Evolutionary conservation across 768 basidiomycete genomes (phyloP).

Genomic region (Trametes coccinea): DNA sequence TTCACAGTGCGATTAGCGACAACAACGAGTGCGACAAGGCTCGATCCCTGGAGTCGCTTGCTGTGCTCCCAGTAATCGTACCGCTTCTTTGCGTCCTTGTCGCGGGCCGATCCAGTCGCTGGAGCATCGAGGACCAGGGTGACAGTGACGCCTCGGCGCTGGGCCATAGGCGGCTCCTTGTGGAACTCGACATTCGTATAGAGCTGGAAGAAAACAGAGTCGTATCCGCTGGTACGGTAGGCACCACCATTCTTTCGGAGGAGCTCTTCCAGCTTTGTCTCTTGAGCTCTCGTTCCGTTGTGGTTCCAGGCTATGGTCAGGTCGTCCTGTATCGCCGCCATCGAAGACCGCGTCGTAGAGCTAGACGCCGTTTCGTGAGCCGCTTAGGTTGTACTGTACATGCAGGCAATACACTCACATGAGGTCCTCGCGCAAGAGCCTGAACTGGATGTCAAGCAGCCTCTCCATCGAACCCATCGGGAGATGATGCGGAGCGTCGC

Average conservation of each 20-base stretch:
- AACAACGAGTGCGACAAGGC: slow-evolving; percentile 61
- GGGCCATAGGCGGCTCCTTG: slow-evolving; percentile 42
- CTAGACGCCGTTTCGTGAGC: neutral
- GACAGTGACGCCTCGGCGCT: slow-evolving; percentile 53
- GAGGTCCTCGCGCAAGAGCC: slow-evolving; percentile 71
- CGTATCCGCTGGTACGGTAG: slow-evolving; percentile 12
- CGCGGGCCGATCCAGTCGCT: slow-evolving; percentile 50
- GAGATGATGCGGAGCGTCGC: slow-evolving; percentile 62
- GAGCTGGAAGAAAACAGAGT: slow-evolving; percentile 25
- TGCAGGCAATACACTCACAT: slow-evolving; percentile 38
- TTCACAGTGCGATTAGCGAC: slow-evolving; percentile 26
- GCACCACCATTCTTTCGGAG: slow-evolving; percentile 11
- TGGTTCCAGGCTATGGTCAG: slow-evolving; percentile 26
- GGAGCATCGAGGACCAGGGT: slow-evolving; percentile 52
- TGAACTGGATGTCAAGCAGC: slow-evolving; percentile 72
- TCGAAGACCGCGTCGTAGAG: slow-evolving; percentile 28
- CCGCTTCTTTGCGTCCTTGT: slow-evolving; percentile 39
- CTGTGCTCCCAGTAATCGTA: slow-evolving; percentile 63
- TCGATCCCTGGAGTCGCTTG: slow-evolving; percentile 60
- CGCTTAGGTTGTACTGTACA: no score
- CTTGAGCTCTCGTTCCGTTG: neutral
- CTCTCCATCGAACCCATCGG: slow-evolving; percentile 61
- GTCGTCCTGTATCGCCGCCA: slow-evolving; percentile 52
- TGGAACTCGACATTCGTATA: slow-evolving; percentile 39
- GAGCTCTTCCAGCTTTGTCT: slow-evolving; percentile 29